Percentiles rank a stretch among this genome's conserved stretches.
Evolutionary conservation across 2,329 filamentous ascomycete species (phyloP).

Genomic region (Neonectria ditissima): DNA sequence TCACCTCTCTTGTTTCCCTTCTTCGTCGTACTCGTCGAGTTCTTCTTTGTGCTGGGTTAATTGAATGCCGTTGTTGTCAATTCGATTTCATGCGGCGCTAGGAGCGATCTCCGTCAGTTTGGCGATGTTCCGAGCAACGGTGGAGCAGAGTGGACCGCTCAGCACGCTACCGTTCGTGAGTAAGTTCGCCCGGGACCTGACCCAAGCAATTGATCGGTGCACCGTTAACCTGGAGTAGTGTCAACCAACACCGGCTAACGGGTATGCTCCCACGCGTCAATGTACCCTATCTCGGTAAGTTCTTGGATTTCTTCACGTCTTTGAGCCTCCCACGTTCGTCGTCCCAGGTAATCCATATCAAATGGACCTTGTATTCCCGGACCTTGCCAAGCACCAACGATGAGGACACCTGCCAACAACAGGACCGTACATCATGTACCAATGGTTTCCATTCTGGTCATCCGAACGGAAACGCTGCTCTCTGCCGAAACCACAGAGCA

Average conservation of each 20-base stretch:
- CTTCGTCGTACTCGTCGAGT: constrained; percentile 12
- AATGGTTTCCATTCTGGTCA: not conserved
- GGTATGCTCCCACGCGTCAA: not conserved
- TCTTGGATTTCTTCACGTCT: not conserved
- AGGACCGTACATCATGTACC: not conserved
- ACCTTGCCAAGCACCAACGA: not conserved
- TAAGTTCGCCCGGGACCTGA: constrained; percentile 3
- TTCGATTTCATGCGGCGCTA: constrained; percentile 29
- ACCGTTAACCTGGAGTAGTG: constrained; percentile 2
- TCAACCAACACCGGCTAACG: not conserved
- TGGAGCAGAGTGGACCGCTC: constrained; percentile 25
- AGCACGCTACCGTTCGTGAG: constrained; percentile 15
- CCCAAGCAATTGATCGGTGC: not conserved
- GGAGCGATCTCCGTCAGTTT: constrained; percentile 14
- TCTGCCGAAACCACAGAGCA: not conserved
- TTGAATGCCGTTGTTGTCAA: constrained; percentile 9
- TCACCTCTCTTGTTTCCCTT: constrained; percentile 25
- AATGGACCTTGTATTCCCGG: not conserved
- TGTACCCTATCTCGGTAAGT: constrained; percentile 3
- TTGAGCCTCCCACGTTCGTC: not conserved
- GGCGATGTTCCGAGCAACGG: constrained; percentile 6
- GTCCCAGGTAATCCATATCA: not conserved
- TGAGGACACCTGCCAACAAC: not conserved
- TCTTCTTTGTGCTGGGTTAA: constrained; percentile 24
- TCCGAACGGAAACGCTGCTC: not conserved